These are phyloP conservation scores for Boechera retrofracta DNA, from an alignment of 345 rosid genomes.

Conservation along the genomic window DNA sequence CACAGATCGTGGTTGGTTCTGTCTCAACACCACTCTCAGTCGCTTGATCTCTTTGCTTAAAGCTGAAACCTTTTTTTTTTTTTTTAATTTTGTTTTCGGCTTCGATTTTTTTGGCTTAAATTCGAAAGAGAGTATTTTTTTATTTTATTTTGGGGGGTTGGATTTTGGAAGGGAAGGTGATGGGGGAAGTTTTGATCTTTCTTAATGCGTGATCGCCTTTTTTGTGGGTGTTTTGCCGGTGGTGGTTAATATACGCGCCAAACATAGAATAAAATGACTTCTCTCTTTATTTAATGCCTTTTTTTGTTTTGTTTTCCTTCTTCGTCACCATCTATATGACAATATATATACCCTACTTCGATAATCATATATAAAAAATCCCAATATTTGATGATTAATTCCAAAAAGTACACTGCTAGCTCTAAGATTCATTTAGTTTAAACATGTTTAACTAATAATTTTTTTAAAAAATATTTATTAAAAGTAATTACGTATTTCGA, in stretches of 20 bases:
- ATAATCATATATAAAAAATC: not conserved
- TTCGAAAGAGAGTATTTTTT: conserved; percentile 36
- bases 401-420: not conserved
- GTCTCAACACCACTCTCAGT: conserved; percentile 40
- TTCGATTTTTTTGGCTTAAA: not conserved
- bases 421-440: not conserved
- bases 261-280: conserved; percentile 47
- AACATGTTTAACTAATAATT: not conserved
- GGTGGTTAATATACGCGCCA: conserved; percentile 77
- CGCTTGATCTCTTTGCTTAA: conserved; percentile 45
- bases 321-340: not conserved
- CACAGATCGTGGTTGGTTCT: conserved; percentile 38
- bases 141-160: conserved; percentile 14
- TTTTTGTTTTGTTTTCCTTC: not conserved
- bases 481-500: not conserved
- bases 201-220: conserved; percentile 41
- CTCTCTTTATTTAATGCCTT: conserved; percentile 20
- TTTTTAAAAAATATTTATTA: not conserved
- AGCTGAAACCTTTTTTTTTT: conserved; percentile 21
- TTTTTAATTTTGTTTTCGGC: conserved; percentile 15
- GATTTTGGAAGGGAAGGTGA: conserved; percentile 15
- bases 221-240: conserved; percentile 44
- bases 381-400: not conserved
- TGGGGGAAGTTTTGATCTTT: conserved; percentile 49
- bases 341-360: not conserved